Conservation (phyloP, 441 rosid genomes). For the Corymbia calophylla region DNA sequence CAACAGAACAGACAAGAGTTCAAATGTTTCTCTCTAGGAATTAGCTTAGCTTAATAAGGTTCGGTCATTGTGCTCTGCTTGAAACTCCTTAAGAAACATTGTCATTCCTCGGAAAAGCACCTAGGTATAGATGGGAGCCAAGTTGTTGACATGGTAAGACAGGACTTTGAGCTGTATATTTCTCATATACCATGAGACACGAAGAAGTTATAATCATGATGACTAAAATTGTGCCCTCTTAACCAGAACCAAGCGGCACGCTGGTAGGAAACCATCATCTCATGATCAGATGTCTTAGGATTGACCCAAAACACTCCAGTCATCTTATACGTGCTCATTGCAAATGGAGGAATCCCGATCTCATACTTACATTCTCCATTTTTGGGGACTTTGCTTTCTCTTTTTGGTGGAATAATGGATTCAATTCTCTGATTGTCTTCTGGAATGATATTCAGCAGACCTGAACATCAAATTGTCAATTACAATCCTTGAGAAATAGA, state of each 20-base stretch:
- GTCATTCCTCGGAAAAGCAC: background rate
- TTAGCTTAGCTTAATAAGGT: background rate
- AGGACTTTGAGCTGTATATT: background rate
- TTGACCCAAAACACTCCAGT: conserved; percentile 21
- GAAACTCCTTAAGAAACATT: background rate
- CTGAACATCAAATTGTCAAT: background rate
- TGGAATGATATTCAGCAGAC: background rate
- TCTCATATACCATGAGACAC: conserved; percentile 6
- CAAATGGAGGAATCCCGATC: conserved; percentile 26
- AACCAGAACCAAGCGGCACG: conserved; percentile 22
- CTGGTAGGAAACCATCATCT: background rate
- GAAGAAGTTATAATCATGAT: conserved; percentile 33
- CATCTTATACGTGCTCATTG: conserved; percentile 25
- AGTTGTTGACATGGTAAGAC: background rate
- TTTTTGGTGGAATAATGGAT: background rate
- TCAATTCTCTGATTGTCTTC: background rate
- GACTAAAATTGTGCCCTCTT: conserved; percentile 16
- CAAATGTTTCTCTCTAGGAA: background rate
- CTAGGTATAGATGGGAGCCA: background rate
- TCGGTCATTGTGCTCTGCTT: background rate
- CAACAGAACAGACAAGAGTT: background rate
- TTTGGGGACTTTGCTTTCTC: background rate
- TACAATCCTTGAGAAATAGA: background rate
- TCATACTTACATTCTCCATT: background rate
- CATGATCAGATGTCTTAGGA: conserved; percentile 11